These are phyloP conservation scores for Leccinum pachyderme DNA, from an alignment of 1,284 basidiomycete genomes.

Conservation along the genomic window DNA sequence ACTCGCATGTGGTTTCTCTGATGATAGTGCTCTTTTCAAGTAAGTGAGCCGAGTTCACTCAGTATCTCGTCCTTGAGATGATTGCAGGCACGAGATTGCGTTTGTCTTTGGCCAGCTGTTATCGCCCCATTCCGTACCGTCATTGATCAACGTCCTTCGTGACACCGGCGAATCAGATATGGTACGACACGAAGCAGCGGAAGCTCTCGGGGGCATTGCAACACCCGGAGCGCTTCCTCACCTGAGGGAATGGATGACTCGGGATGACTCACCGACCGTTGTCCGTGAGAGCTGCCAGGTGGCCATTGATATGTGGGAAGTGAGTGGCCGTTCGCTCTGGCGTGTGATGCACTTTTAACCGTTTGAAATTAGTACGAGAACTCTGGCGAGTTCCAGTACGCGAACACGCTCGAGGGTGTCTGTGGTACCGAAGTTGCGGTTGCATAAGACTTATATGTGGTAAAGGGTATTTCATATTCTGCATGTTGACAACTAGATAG, in stretches of 20 bases:
- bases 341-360: conserved; percentile 1
- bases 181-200: conserved; percentile 99
- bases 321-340: conserved; percentile 33
- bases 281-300: conserved; percentile 97
- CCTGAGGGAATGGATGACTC: conserved; percentile 82
- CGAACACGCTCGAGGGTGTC: conserved; percentile 46
- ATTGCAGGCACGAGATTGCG: conserved; percentile 87
- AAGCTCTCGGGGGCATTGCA: conserved; percentile 95
- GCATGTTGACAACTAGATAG: background rate
- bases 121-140: conserved; percentile 85
- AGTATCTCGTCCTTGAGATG: background rate
- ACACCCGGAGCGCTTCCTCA: conserved; percentile 88
- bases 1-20: conserved; percentile 85
- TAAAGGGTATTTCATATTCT: background rate
- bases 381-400: conserved; percentile 87
- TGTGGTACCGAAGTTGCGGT: conserved; percentile 7
- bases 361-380: conserved; percentile 71
- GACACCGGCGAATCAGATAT: conserved; percentile 85
- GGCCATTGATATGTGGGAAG: conserved; percentile 97
- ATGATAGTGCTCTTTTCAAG: conserved; percentile 91
- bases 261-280: conserved; percentile 80
- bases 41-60: conserved; percentile 36
- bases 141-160: conserved; percentile 77
- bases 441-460: conserved; percentile 13
- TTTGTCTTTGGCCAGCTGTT: conserved; percentile 98